Evolutionary conservation across 73 alveolate genomes (phyloP), one percentile per base, ranked within the genome.

Genomic region (Paramecium biaurelia): DNA sequence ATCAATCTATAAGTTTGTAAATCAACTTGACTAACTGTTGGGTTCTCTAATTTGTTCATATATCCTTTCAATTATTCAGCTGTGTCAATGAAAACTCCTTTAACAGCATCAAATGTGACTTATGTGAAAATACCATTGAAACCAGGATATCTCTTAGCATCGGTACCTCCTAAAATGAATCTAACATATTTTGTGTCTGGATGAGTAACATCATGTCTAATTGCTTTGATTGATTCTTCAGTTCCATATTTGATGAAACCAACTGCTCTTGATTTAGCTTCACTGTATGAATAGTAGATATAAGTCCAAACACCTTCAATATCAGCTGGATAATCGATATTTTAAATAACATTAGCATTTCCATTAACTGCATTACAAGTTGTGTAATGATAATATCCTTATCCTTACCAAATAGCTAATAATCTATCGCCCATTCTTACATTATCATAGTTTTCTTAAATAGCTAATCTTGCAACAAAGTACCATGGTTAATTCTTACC

Each of bases 281-380:
- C 59, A 72, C 59, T 35, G 34, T 72, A 72, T 35, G 85, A 41
- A 43, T 41, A 82, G 12, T 82, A 82, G n/a, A 82, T 35, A 26
- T 30, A 82, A 4, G 92, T 82, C 92, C 92, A 82, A 15, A 82
- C 47, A n/a, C 92, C 92, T 41, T 82, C 92, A 82, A 82, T 82
- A 85, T 85, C 92, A n/a, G 30, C 92, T 85, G 89, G 86, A 57
- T 85, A 85, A 56, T 85, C 58, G 26, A 85, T 43, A 41, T 35
- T 35, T 15, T 56, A 11, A 45, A 85, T 38, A 1, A 85, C 58
- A 85, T 85, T 85, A 4, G 32, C 68, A 85, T 85, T 56, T 26
- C 37, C 59, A 35, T 49, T 57, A 21, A 57, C 89, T 10, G 70
- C 42, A 79, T 79, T 45, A 11, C 90, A 79, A 79, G 90, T 79